Conservation (phyloP, 805 yeast genomes). For the Candida loeiensis region DNA sequence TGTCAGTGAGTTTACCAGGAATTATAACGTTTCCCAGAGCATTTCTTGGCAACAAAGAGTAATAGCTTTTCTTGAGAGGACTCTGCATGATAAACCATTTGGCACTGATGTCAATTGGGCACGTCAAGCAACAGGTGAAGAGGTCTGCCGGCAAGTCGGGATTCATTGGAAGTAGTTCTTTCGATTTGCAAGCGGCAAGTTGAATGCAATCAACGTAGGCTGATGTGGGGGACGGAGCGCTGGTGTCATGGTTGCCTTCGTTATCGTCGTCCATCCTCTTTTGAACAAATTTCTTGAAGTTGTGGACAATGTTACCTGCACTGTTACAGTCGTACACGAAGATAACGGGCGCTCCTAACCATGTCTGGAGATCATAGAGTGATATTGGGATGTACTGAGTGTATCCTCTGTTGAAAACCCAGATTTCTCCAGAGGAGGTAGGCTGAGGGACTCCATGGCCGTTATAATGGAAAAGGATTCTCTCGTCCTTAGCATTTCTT, state of each 20-base stretch:
- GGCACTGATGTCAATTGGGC: constrained; percentile 92
- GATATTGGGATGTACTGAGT: constrained; percentile 97
- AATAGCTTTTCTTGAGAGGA: constrained; percentile 54
- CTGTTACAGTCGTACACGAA: constrained; percentile 92
- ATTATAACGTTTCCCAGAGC: constrained; percentile 60
- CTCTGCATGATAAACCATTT: constrained; percentile 88
- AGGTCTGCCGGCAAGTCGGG: constrained; percentile 95
- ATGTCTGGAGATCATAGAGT: constrained; percentile 88
- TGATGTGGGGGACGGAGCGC: constrained; percentile 59
- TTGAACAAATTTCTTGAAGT: constrained; percentile 85
- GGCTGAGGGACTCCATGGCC: constrained; percentile 99
- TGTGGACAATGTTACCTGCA: constrained; percentile 89
- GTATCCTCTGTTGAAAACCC: constrained; percentile 97
- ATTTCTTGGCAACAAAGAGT: constrained; percentile 43
- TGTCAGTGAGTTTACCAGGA: constrained; percentile 88
- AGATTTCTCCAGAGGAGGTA: constrained; percentile 91
- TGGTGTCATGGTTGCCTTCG: constrained; percentile 49
- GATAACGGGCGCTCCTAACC: constrained; percentile 97
- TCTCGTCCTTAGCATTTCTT: constrained; percentile 87
- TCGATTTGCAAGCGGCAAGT: constrained; percentile 84
- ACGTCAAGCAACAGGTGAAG: constrained; percentile 91
- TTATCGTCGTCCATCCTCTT: constrained; percentile 85
- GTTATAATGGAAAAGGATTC: constrained; percentile 90
- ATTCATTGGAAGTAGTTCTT: constrained; percentile 85
- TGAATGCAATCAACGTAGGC: constrained; percentile 86